phyloP scores from a whole-genome alignment of 83 land plant genomes.

The Picea abies region DNA sequence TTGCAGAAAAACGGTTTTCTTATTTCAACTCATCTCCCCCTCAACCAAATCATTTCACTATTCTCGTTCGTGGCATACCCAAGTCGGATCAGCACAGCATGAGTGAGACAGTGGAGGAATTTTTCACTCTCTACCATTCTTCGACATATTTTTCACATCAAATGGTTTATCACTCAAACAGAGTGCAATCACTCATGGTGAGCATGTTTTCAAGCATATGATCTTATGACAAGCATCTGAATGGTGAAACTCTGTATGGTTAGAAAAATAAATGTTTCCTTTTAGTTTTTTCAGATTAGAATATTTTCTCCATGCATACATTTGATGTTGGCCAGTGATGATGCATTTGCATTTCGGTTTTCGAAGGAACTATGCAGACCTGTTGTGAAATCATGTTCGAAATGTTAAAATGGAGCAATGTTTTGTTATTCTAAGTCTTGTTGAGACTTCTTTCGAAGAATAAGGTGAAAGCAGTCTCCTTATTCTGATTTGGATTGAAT shows the following conservation, averaged over 20 bases:
- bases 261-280: neutral
- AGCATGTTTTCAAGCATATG: neutral
- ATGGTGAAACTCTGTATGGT: neutral
- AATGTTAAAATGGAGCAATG: neutral
- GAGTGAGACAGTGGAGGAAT: constrained; percentile 62
- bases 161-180: constrained; percentile 60
- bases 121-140: constrained; percentile 70
- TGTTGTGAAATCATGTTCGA: neutral
- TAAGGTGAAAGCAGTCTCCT: neutral
- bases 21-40: constrained; percentile 61
- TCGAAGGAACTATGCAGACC: neutral
- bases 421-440: neutral
- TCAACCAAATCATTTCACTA: constrained; percentile 82
- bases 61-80: constrained; percentile 85
- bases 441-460: neutral
- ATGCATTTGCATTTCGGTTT: neutral
- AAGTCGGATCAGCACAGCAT: constrained; percentile 46
- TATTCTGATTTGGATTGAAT: neutral
- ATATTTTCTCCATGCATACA: neutral
- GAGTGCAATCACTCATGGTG: constrained; percentile 65
- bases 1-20: constrained; percentile 62
- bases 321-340: neutral
- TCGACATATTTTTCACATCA: constrained; percentile 85
- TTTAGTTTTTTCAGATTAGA: neutral
- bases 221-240: constrained; percentile 5